Conservation (phyloP, 306 rosid species). For the Carpinus fangiana region DNA sequence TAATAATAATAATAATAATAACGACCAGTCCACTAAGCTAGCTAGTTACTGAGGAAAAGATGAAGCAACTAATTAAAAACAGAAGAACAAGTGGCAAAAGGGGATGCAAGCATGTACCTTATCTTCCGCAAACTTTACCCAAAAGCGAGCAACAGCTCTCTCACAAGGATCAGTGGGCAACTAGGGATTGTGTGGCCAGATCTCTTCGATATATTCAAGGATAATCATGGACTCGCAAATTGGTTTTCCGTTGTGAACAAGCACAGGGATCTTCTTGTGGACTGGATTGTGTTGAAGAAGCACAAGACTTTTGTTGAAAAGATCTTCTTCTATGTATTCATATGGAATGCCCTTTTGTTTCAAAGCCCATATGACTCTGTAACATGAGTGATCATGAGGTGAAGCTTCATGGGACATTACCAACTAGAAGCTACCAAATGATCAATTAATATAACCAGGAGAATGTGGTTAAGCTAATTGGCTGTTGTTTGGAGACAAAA, state of each 20-base stretch:
- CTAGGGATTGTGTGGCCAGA: constrained; percentile 45
- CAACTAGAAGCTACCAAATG: too few species aligned
- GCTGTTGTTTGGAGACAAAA: not conserved
- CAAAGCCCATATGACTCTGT: too few species aligned
- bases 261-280: constrained; percentile 49
- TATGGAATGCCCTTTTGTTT: too few species aligned
- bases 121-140: constrained; percentile 40
- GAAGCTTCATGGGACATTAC: too few species aligned
- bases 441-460: too few species aligned
- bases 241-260: constrained; percentile 54
- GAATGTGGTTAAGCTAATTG: not conserved
- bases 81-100: too few species aligned
- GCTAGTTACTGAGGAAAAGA: too few species aligned
- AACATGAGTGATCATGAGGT: too few species aligned
- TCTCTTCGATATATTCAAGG: constrained; percentile 50
- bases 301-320: constrained; percentile 42
- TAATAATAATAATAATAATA: too few species aligned
- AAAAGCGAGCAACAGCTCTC: constrained; percentile 50
- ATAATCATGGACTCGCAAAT: constrained; percentile 52
- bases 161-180: constrained; percentile 44
- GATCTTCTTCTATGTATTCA: too few species aligned
- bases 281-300: constrained; percentile 53
- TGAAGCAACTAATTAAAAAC: too few species aligned
- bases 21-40: too few species aligned
- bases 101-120: constrained; percentile 16